Percentiles rank a stretch among this genome's conserved stretches.
Evolutionary conservation across 108 stramenopile genomes (phyloP).

Genomic region (Cyclotella sp.): DNA sequence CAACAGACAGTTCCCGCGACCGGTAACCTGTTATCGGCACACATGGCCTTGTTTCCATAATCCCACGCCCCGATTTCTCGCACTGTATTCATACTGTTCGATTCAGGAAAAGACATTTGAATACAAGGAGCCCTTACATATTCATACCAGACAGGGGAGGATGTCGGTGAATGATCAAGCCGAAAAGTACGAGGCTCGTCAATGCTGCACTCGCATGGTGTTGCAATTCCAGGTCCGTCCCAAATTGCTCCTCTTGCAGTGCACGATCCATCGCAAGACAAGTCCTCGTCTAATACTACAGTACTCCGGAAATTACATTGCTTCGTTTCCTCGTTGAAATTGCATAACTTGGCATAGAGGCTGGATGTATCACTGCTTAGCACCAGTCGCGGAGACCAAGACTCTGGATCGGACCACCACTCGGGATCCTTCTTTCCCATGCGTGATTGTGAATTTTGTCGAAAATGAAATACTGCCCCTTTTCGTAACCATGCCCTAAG

Average conservation of each 20-base stretch:
- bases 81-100: conserved; percentile 34
- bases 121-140: conserved; percentile 41
- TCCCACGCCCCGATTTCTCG: conserved; percentile 20
- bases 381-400: conserved; percentile 25
- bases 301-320: conserved; percentile 30
- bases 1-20: conserved; percentile 47
- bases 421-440: conserved; percentile 39
- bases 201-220: conserved; percentile 34
- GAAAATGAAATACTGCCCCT: conserved; percentile 33
- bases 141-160: conserved; percentile 37
- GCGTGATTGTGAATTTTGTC: conserved; percentile 23
- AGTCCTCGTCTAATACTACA: conserved; percentile 29
- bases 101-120: conserved; percentile 37
- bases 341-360: conserved; percentile 40
- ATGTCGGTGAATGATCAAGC: conserved; percentile 33
- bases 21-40: conserved; percentile 34
- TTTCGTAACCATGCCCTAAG: conserved; percentile 35
- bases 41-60: conserved; percentile 42
- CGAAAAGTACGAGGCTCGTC: conserved; percentile 42
- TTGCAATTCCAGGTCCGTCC: conserved; percentile 10
- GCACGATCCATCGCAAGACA: conserved; percentile 37
- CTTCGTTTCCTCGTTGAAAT: conserved; percentile 9
- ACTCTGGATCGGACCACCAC: conserved; percentile 17
- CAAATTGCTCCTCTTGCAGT: conserved; percentile 8
- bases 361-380: conserved; percentile 18